Evolutionary conservation across 352 stramenopile genomes (phyloP), one percentile per base, ranked within the genome.

Genomic region (Phytopythium delawarense): DNA sequence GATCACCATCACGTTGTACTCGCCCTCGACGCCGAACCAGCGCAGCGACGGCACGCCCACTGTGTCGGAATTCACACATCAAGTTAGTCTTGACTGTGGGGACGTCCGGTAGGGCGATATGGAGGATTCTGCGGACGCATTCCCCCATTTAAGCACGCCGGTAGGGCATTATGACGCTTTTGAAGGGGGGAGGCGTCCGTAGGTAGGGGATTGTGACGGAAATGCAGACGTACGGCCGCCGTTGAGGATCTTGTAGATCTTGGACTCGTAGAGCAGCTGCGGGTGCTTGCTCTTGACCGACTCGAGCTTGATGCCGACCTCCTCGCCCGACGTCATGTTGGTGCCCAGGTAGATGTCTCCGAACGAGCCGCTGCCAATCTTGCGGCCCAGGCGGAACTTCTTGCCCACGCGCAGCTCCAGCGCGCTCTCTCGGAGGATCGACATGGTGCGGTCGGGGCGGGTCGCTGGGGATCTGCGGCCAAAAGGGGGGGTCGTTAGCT

Each of bases 1-100:
- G 55, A 99, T 96, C 25, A 99, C 97, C 97, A 99, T 99, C 37
- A 99, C 97, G 69, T 99, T 99, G 87, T 99, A 99, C 74, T 99
- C 96, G 55, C 96, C 97, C 82, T 99, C 98, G 25, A 99, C 96
- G 49, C 98, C 98, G 72, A 99, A 99, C 96, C 97, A 99, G 65
- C 96, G 89, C 35, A 99, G 90, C 71, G 98, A 98, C 5, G 98
- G 97, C 59, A 99, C 98, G 51, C 98, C 98, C 55, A 99, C 96
- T 98, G 95, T 98, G 66, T 30, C 16, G 54, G 40, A 20, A 53
- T 55, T n/a, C 53, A 44, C 50, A 73, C 5, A 45, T 71, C 37
- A 61, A 39, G 4, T 37, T 23, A 59, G 25, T 35, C 2, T 21
- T 13, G 21, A 59, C 20, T 21, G 42, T 25, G 42, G 42, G 18